Evolutionary conservation across 768 basidiomycete species (phyloP), one percentile per base, ranked within the genome.

Genomic region (Kwoniella shandongensis): DNA sequence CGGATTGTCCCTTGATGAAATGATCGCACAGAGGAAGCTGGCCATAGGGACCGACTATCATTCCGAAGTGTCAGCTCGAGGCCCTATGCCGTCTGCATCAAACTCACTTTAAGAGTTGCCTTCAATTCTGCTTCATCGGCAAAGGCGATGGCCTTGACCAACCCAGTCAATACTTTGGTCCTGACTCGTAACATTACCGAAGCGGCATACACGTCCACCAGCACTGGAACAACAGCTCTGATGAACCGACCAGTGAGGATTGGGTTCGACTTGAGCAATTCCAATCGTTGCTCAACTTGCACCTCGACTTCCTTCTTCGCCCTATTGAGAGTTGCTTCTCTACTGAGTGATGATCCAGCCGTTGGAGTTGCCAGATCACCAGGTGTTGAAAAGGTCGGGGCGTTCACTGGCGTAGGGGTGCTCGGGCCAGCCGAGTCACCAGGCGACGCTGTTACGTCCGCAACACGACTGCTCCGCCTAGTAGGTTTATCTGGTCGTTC

Each of bases 131-230:
- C 85, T 2, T 83, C 82, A 53, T 90, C 87, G 44, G 90, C 80
- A 76, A 92, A 98, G 60, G 89, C 88, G 54, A 94, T 85, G 2
- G 94, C 91, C 75, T 97, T 96, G 62, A 96, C 78, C 47, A 98
- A 69, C 1, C 88, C 91, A 0, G 86, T 88, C 61, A 98, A 79
- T 0, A 91, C 90, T 79, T 94, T 93, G 40, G 88, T 84, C 57
- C 96, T 83, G 11, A 98, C 86, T 2, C 89, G 85, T 0, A 86
- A 84, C 46, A 87, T 85, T 25, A 98, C 93, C 74, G 91, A 96
- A 27, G 96, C 94, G n/a, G 93, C 88, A 77, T 97, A 98, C n/a
- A 99, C 93, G 67, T 98, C 96, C 57, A 98, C 86, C 53, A 99
- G 82, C 53, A 96, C 91, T 0, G 96, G 96, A 0, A 97, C 86